Evolutionary conservation across 2,329 filamentous ascomycete species (phyloP).

Genomic region (Nigrospora osmanthi): DNA sequence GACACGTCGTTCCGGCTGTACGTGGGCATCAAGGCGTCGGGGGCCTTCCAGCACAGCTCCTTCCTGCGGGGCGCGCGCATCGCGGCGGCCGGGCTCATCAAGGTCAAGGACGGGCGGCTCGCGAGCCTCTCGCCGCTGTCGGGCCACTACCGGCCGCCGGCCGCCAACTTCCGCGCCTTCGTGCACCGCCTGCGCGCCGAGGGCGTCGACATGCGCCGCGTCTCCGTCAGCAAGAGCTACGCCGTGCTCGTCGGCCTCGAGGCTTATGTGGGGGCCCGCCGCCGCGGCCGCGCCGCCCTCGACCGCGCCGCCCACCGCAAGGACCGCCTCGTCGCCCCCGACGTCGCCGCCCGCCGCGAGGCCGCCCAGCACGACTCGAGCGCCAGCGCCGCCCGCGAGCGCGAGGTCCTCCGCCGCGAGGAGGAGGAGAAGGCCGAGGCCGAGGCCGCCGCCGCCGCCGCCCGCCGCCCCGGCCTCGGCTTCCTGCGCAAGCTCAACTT

Average conservation of each 20-base stretch:
- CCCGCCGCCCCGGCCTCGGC: neutral
- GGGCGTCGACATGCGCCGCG: constrained; percentile 70
- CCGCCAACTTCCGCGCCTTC: constrained; percentile 77
- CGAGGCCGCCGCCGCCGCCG: neutral
- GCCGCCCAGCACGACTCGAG: neutral
- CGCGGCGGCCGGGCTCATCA: constrained; percentile 75
- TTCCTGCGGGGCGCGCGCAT: constrained; percentile 81
- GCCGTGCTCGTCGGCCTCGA: constrained; percentile 77
- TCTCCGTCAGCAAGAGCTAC: constrained; percentile 76
- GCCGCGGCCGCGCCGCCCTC: neutral
- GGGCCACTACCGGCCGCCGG: constrained; percentile 80
- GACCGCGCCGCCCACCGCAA: neutral
- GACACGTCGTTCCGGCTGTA: constrained; percentile 82
- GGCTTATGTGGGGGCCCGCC: constrained; percentile 58
- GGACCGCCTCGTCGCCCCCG: neutral
- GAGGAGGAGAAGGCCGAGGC: no score
- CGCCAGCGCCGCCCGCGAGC: constrained; percentile 1
- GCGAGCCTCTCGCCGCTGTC: constrained; percentile 61
- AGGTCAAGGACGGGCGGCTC: constrained; percentile 75
- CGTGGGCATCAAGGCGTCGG: constrained; percentile 82
- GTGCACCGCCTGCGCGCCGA: constrained; percentile 63
- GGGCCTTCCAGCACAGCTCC: constrained; percentile 84
- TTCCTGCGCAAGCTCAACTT: neutral
- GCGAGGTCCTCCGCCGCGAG: neutral
- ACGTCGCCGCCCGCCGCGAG: neutral